phyloP scores from a whole-genome alignment of 176 grass and related monocot species.

The Bromus sterilis region DNA sequence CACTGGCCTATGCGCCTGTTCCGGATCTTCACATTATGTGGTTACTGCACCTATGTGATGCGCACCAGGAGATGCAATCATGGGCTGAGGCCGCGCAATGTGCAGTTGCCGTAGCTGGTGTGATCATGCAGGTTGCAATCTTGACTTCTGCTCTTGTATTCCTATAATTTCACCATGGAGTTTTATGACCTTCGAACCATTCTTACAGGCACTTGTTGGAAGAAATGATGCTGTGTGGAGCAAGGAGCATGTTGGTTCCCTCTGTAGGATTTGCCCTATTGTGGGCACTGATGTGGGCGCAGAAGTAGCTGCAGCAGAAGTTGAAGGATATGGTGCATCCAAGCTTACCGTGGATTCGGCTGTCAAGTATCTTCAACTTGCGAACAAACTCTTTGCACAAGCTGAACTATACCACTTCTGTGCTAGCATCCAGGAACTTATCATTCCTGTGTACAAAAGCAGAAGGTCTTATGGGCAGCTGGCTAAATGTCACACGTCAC shows the following conservation, averaged over 20 bases:
- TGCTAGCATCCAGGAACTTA: constrained; percentile 90
- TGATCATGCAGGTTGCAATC: constrained; percentile 92
- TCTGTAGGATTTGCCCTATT: constrained; percentile 84
- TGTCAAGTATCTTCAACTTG: constrained; percentile 97
- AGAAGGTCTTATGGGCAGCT: constrained; percentile 85
- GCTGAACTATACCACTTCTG: constrained; percentile 97
- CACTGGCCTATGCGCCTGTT: constrained; percentile 83
- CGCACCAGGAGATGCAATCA: constrained; percentile 99
- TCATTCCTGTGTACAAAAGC: constrained; percentile 98
- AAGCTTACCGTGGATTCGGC: constrained; percentile 92
- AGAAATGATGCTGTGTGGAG: constrained; percentile 96
- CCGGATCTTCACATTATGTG: constrained; percentile 99
- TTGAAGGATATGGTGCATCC: constrained; percentile 97
- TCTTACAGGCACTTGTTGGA: constrained; percentile 84
- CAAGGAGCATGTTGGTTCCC: constrained; percentile 75
- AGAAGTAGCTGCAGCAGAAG: constrained; percentile 88
- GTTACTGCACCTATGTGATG: constrained; percentile 93
- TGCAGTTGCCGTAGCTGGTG: constrained; percentile 97
- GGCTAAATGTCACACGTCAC: constrained; percentile 94
- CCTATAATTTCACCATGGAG: constrained; percentile 3
- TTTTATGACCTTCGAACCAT: constrained; percentile 14
- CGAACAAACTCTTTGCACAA: constrained; percentile 86
- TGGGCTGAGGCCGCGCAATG: constrained; percentile 99
- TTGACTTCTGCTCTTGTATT: constrained; percentile 2
- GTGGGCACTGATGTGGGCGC: constrained; percentile 72